Percentiles rank a stretch among this genome's conserved stretches.
Evolutionary conservation across 2,329 filamentous ascomycete genomes (phyloP).

Genomic region (Lasiodiplodia sp.): DNA sequence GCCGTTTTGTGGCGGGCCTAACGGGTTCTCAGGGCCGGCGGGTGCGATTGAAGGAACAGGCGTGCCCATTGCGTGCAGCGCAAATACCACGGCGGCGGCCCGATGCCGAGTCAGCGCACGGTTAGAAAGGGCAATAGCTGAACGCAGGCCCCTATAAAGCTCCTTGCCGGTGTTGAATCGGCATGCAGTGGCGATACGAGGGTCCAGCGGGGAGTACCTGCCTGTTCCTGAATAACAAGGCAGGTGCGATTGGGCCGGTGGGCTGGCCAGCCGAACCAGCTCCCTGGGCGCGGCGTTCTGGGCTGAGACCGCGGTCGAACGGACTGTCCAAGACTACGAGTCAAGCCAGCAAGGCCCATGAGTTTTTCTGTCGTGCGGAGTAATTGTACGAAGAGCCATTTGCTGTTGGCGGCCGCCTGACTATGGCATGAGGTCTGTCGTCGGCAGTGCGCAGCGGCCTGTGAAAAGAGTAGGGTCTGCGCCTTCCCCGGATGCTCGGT

Average conservation of each 20-base stretch:
- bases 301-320: neutral
- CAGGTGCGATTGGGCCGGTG: neutral
- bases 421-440: neutral
- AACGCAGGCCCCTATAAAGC: neutral
- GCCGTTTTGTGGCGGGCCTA: neutral
- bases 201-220: neutral
- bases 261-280: neutral
- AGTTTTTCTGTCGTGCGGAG: neutral
- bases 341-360: neutral
- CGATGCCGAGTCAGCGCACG: slow-evolving; percentile 23
- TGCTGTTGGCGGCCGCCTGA: neutral
- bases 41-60: neutral
- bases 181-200: neutral
- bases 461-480: neutral
- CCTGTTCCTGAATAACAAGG: slow-evolving; percentile 16
- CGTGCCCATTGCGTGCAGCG: neutral
- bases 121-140: neutral
- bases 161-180: neutral
- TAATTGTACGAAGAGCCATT: neutral
- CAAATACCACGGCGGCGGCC: slow-evolving; percentile 4
- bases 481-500: slow-evolving; percentile 10
- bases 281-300: slow-evolving; percentile 9
- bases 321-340: neutral
- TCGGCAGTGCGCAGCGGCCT: neutral
- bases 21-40: neutral